These are phyloP conservation scores for Pleurotus eryngii DNA, from an alignment of 768 basidiomycete species.

Conservation along the genomic window DNA sequence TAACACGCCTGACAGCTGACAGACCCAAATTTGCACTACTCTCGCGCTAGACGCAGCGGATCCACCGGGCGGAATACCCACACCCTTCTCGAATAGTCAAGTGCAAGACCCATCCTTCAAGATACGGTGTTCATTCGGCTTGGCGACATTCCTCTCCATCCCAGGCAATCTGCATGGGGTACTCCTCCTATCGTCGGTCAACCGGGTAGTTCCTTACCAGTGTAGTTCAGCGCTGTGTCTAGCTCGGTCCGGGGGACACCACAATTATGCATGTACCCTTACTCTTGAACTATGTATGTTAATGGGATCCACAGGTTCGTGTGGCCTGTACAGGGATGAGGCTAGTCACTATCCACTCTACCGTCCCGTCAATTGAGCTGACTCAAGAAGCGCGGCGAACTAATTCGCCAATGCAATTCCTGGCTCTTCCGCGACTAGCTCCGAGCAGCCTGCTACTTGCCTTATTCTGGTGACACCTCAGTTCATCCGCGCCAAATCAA, in stretches of 20 bases:
- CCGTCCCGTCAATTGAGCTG: no score
- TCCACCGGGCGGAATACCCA: no score
- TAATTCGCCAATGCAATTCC: neutral
- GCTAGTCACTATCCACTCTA: neutral
- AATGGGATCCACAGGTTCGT: neutral
- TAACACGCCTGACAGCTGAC: neutral
- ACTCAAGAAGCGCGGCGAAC: no score
- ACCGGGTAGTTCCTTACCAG: neutral
- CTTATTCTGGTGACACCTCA: neutral
- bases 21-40: neutral
- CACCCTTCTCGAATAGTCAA: no score
- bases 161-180: neutral
- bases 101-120: no score
- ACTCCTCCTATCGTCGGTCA: neutral
- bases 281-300: neutral
- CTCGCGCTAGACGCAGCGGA: neutral
- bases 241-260: neutral
- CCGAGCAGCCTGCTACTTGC: neutral
- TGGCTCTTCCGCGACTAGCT: neutral
- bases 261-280: neutral
- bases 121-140: no score
- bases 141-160: neutral
- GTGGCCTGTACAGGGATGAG: neutral
- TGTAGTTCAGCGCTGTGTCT: neutral
- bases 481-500: no score